Percentiles rank a stretch among this genome's conserved stretches.
phyloP scores from a whole-genome alignment of 768 basidiomycete species.

The Suillus brevipes region DNA sequence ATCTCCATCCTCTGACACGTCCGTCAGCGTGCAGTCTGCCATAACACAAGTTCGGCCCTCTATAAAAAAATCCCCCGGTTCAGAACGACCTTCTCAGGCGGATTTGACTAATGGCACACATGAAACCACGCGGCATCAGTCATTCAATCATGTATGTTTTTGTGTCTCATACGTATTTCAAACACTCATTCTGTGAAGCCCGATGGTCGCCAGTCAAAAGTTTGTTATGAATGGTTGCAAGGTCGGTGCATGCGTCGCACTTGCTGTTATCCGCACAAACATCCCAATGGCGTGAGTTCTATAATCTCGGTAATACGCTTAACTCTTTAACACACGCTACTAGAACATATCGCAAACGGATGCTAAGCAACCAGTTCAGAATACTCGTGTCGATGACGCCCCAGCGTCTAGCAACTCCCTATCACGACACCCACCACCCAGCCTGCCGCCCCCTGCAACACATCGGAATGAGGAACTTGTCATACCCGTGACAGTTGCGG shows the following conservation, averaged over 20 bases:
- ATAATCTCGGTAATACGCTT: not conserved
- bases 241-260: not conserved
- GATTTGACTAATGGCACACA: not conserved
- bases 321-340: not conserved
- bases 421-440: not conserved
- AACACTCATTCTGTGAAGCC: not conserved
- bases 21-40: not conserved
- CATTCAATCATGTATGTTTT: not conserved
- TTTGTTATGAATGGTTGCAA: not conserved
- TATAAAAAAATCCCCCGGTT: not conserved
- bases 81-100: not conserved
- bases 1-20: not conserved
- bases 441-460: not conserved
- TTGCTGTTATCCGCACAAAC: not conserved
- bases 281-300: not conserved
- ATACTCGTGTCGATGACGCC: not conserved
- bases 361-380: not conserved
- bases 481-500: constrained; percentile 40
- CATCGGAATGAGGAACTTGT: not conserved
- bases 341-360: not conserved
- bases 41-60: not conserved
- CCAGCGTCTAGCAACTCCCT: not conserved
- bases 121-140: not conserved
- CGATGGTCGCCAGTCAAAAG: not conserved
- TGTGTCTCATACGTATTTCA: not conserved